A percentile compares a stretch with the other conserved stretches of the same genome.
Evolutionary conservation across 164 flowering plant genomes (phyloP).

Genomic region (Liriodendron chinense): DNA sequence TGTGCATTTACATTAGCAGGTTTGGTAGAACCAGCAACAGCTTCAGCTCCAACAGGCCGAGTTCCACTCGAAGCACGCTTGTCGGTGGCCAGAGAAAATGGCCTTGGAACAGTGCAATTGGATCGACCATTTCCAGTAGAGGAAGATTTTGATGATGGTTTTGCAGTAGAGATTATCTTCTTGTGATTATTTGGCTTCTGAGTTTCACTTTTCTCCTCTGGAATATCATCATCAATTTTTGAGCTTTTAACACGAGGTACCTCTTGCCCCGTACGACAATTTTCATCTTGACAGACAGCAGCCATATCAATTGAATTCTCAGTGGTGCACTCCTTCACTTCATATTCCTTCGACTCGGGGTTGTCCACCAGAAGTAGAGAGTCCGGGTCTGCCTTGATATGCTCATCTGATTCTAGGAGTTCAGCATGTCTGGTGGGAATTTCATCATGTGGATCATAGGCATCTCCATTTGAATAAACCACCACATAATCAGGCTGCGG

Average conservation of each 20-base stretch:
- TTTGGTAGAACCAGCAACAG: conserved; percentile 27
- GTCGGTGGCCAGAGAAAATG: conserved; percentile 85
- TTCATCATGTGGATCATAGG: conserved; percentile 19
- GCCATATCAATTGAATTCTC: conserved; percentile 25
- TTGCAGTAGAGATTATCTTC: conserved; percentile 30
- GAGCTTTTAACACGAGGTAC: conserved; percentile 23
- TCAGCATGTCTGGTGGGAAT: conserved; percentile 8
- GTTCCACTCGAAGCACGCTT: conserved; percentile 63
- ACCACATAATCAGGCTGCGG: conserved; percentile 36
- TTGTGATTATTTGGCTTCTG: conserved; percentile 27
- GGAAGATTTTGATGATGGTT: conserved; percentile 33
- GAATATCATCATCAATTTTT: conserved; percentile 23
- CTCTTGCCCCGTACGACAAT: conserved; percentile 31
- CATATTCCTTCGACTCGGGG: conserved; percentile 45
- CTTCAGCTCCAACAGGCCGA: conserved; percentile 39
- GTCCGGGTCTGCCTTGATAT: conserved; percentile 26
- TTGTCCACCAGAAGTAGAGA: conserved; percentile 30
- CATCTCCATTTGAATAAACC: conserved; percentile 24
- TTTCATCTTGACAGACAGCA: conserved; percentile 24
- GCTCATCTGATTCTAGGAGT: conserved; percentile 18
- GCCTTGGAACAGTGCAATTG: conserved; percentile 59
- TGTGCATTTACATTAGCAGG: conserved; percentile 21
- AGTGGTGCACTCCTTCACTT: conserved; percentile 60
- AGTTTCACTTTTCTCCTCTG: conserved; percentile 29
- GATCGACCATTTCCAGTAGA: conserved; percentile 35